Base-by-base conservation (phyloP, 1,284 basidiomycete genomes). In the Amylostereum areolatum region DNA sequence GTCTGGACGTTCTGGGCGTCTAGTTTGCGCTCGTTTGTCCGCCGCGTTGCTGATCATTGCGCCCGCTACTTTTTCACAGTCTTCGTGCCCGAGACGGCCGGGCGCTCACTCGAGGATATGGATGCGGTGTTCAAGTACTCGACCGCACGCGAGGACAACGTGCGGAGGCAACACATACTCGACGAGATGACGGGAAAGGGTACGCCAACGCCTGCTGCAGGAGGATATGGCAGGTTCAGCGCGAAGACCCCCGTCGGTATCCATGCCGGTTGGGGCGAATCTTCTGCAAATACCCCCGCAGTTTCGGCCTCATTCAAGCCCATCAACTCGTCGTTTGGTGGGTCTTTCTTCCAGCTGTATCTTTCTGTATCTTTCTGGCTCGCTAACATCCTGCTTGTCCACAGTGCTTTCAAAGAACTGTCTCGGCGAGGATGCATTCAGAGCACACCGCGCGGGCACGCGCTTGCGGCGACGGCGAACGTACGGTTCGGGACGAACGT, bases 351-450 rank as follows among this genome's bases (percentile, higher is more conserved):
- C n/a, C n/a, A n/a, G n/a, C n/a, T 44, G 40, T n/a, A n/a, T n/a
- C n/a, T n/a, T n/a, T n/a, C n/a, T n/a, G n/a, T n/a, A n/a, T n/a
- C n/a, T n/a, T n/a, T n/a, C n/a, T n/a, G n/a, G n/a, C n/a, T n/a
- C n/a, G n/a, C n/a, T n/a, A n/a, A n/a, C n/a, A n/a, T n/a, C n/a
- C n/a, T n/a, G n/a, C n/a, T n/a, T n/a, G n/a, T n/a, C n/a, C n/a
- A n/a, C n/a, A n/a, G 31, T 42, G 51, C 31, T 55, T 53, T 43
- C 46, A 46, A 58, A 61, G 11, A 62, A 59, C 31, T 69, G 82
- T 81, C 59, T 83, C 4, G 66, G 77, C 44, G 72, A 79, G 42
- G 55, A 66, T 1, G 62, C 57, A 10, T 60, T 76, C 54, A 62
- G 67, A 44, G 53, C 67, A 32, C 66, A 69, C 49, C 73, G 72